These are phyloP conservation scores for Aspergillus sp. DNA, from an alignment of 2,329 filamentous ascomycete species.

Conservation along the genomic window DNA sequence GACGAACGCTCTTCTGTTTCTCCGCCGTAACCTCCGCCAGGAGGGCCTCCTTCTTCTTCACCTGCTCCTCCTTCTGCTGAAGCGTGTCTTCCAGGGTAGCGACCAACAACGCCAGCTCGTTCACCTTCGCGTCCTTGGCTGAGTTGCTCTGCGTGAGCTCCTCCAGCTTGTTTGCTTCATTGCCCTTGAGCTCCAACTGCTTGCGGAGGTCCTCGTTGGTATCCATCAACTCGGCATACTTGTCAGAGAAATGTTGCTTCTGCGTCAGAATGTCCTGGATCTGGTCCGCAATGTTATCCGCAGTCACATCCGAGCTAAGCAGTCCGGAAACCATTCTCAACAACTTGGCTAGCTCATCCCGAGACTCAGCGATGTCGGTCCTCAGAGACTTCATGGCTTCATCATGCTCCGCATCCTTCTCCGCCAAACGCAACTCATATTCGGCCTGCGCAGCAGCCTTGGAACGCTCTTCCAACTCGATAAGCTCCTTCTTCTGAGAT, in stretches of 20 bases:
- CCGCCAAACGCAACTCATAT: constrained; percentile 35
- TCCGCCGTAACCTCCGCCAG: constrained; percentile 55
- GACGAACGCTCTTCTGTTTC: constrained; percentile 86
- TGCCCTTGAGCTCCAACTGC: constrained; percentile 37
- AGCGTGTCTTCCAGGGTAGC: constrained; percentile 47
- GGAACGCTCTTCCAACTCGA: constrained; percentile 38
- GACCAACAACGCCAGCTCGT: constrained; percentile 53
- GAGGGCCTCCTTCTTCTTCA: constrained; percentile 47
- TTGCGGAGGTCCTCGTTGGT: constrained; percentile 39
- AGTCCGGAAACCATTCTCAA: constrained; percentile 57
- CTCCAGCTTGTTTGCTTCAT: constrained; percentile 33
- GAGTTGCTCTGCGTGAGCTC: constrained; percentile 39
- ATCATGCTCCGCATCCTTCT: constrained; percentile 61
- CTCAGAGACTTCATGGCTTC: constrained; percentile 59
- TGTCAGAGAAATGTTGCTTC: constrained; percentile 43
- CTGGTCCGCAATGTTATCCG: constrained; percentile 59
- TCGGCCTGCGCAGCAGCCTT: constrained; percentile 38
- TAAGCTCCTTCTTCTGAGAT: constrained; percentile 48
- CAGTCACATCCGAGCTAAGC: constrained; percentile 52
- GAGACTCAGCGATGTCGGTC: constrained; percentile 63
- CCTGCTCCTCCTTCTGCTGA: constrained; percentile 42
- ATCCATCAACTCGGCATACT: constrained; percentile 42
- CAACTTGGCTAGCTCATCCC: constrained; percentile 64
- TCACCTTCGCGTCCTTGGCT: constrained; percentile 53
- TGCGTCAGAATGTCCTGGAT: constrained; percentile 54